A percentile compares a stretch with the other conserved stretches of the same genome.
phyloP scores from a whole-genome alignment of 2,329 filamentous ascomycete genomes.

The Hymenoscyphus fraxineus region DNA sequence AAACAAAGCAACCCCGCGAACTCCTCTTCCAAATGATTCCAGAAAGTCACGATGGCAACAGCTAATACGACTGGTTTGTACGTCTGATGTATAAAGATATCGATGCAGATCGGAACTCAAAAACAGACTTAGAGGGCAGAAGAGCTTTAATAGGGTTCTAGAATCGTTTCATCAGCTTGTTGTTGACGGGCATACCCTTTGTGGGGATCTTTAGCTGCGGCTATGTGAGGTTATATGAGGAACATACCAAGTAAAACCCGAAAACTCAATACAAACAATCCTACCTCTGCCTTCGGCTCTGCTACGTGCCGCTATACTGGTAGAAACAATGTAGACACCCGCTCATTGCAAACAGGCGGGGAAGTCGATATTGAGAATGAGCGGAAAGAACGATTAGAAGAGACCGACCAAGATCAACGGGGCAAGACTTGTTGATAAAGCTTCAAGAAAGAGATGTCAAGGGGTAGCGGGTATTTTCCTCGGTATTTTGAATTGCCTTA shows the following conservation, averaged over 20 bases:
- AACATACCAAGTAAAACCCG: slow-evolving; percentile 6
- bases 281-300: slow-evolving; percentile 4
- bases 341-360: slow-evolving; percentile 7
- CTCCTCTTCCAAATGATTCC: not conserved
- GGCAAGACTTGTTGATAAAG: not conserved
- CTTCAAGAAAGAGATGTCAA: not conserved
- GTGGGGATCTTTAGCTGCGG: not conserved
- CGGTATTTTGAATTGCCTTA: not conserved
- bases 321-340: slow-evolving; percentile 12
- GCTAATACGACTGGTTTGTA: not conserved
- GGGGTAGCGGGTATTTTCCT: not conserved
- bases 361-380: not conserved
- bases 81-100: not conserved
- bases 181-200: not conserved
- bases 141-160: not conserved
- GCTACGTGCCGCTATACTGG: not conserved
- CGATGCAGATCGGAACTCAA: not conserved
- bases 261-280: slow-evolving; percentile 9
- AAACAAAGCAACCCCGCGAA: not conserved
- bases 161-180: slow-evolving; percentile 3
- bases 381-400: not conserved
- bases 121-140: not conserved
- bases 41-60: not conserved
- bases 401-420: not conserved
- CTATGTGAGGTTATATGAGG: slow-evolving; percentile 4